A percentile compares a stretch with the other conserved stretches of the same genome.
These are phyloP conservation scores for Candida silvicultrix DNA, from an alignment of 805 yeast genomes.

Conservation along the genomic window DNA sequence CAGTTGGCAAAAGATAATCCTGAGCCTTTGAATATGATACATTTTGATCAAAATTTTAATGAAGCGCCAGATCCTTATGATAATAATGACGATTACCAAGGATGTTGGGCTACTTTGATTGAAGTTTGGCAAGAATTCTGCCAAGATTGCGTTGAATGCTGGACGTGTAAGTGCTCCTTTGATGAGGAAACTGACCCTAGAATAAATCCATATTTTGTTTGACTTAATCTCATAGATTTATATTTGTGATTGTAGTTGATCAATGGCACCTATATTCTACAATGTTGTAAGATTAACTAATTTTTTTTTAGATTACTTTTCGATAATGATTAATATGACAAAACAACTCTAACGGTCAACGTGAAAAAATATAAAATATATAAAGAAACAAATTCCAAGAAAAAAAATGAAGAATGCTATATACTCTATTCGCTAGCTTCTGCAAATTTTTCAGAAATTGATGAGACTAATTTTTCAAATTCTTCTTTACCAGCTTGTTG, in stretches of 20 bases:
- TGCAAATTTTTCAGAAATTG: constrained; percentile 85
- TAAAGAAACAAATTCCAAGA: neutral
- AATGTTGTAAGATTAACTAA: no score
- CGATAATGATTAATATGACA: neutral
- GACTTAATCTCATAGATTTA: no score
- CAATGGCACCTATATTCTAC: no score
- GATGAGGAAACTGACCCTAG: neutral
- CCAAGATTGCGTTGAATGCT: neutral
- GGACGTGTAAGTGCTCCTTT: neutral
- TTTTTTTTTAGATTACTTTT: neutral
- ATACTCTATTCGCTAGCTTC: constrained; percentile 83
- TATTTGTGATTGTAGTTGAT: no score
- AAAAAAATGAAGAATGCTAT: neutral
- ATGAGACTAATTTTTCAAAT: constrained; percentile 68
- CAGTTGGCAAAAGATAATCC: neutral
- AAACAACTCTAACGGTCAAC: neutral
- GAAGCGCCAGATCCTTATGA: neutral
- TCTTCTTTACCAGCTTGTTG: constrained; percentile 68
- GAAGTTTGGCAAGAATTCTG: neutral
- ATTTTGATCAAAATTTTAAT: neutral
- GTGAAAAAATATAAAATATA: neutral
- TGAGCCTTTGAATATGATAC: neutral
- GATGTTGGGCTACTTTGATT: constrained; percentile 2
- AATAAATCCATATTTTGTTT: neutral
- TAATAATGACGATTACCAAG: constrained; percentile 1